Percentiles rank a stretch among this genome's conserved stretches.
Evolutionary conservation across 2,329 filamentous ascomycete species (phyloP).

Genomic region (Nigrograna mackinnonii): DNA sequence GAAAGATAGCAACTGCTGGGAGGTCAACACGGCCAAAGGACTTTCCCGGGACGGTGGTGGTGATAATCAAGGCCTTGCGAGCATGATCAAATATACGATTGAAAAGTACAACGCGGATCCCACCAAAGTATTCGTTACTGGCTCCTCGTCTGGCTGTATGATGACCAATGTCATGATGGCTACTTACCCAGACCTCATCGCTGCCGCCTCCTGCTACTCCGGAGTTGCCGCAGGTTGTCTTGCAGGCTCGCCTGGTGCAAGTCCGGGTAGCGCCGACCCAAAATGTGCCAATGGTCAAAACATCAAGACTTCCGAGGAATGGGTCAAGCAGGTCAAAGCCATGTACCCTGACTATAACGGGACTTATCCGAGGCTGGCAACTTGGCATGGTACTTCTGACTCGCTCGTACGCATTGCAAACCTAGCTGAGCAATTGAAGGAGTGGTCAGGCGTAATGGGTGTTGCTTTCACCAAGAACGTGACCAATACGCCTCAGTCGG

Average conservation of each 20-base stretch:
- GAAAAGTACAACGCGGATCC: conserved; percentile 53
- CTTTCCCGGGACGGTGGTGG: conserved; percentile 60
- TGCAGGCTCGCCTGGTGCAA: conserved; percentile 46
- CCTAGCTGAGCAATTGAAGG: conserved; percentile 12
- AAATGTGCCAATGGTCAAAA: conserved; percentile 22
- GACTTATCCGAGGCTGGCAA: conserved; percentile 37
- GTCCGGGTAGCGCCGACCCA: conserved; percentile 17
- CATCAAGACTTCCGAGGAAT: conserved; percentile 21
- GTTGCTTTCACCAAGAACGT: conserved; percentile 12
- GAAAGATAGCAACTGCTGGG: conserved; percentile 57
- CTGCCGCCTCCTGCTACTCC: conserved; percentile 9
- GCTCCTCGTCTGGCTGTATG: conserved; percentile 40
- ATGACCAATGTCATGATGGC: conserved; percentile 16
- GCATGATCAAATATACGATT: conserved; percentile 60
- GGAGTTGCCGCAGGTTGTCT: conserved; percentile 19
- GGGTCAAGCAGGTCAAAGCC: conserved; percentile 35
- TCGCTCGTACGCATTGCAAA: conserved; percentile 29
- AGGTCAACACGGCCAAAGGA: conserved; percentile 55
- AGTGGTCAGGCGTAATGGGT: conserved; percentile 16
- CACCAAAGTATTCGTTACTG: conserved; percentile 53
- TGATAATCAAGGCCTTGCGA: conserved; percentile 57
- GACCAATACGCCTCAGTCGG: conserved; percentile 6
- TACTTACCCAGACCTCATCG: conserved; percentile 17
- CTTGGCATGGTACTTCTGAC: conserved; percentile 42
- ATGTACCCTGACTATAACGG: conserved; percentile 42